Percentiles rank a stretch among this genome's conserved stretches.
phyloP scores from a whole-genome alignment of 441 rosid genomes.

The Syzygium syzygioides region DNA sequence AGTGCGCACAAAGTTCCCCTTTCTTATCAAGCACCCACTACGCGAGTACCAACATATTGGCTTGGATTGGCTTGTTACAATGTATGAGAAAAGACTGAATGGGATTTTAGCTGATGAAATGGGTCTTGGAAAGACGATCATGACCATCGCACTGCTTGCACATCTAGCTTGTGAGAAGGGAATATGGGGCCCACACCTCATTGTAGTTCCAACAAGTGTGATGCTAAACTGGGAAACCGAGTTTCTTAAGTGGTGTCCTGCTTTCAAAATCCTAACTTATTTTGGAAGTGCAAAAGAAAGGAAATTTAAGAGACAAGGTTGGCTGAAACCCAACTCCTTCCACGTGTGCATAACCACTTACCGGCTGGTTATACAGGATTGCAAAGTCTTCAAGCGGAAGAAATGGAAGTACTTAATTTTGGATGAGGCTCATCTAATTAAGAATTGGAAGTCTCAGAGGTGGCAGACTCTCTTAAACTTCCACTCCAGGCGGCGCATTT shows the following conservation, averaged over 20 bases:
- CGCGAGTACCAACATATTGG: constrained; percentile 99
- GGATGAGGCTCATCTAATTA: constrained; percentile 99
- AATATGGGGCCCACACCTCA: constrained; percentile 99
- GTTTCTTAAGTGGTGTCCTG: constrained; percentile 99
- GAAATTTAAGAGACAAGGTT: constrained; percentile 95
- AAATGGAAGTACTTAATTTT: constrained; percentile 99
- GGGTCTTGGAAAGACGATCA: constrained; percentile 99
- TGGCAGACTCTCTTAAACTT: constrained; percentile 99
- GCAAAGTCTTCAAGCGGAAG: constrained; percentile 97
- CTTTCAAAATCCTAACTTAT: constrained; percentile 97
- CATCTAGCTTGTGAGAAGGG: constrained; percentile 99
- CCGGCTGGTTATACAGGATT: constrained; percentile 95
- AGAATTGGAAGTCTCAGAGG: constrained; percentile 99
- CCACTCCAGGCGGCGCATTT: constrained; percentile 95
- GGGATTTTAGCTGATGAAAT: constrained; percentile 99
- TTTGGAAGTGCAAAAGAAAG: constrained; percentile 99
- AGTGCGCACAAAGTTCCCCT: constrained; percentile 96
- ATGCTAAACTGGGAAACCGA: constrained; percentile 99
- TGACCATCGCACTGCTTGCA: constrained; percentile 98
- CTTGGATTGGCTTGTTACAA: constrained; percentile 99
- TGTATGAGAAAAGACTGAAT: constrained; percentile 96
- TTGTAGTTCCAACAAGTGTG: constrained; percentile 99
- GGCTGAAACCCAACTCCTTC: constrained; percentile 96
- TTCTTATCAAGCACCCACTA: constrained; percentile 93
- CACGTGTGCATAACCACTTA: constrained; percentile 99